Evolutionary conservation across 306 rosid genomes (phyloP), one percentile per base, ranked within the genome.

Genomic region (Erythrophleum fordii): DNA sequence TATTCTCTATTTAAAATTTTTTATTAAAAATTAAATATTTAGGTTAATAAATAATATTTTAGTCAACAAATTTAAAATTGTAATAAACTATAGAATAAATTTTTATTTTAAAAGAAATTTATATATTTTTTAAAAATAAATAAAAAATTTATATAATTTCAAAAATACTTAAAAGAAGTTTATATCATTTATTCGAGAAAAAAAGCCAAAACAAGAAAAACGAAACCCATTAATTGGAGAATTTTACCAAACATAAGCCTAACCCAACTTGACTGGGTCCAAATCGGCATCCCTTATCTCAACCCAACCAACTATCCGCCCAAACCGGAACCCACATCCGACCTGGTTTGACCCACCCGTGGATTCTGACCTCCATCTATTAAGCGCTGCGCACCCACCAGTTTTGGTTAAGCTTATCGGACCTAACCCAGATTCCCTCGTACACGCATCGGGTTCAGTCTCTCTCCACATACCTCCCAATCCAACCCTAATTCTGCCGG

Each of bases 381-480:
- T 7, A 6, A 34, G 39, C 35, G 56, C 48, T 67, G 49, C 74
- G 59, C 25, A 11, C 67, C 25, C 71, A 46, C 56, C 39, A 37
- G 58, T 58, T 18, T 31, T 82, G 85, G 85, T 35, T 11, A 34
- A 45, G 69, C 51, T 58, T 22, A 74, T 87, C 90, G 86, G 93
- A 85, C 34, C 88, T 77, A 72, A 87, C 89, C 93, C 88, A 89
- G 56, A 48, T 85, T 75, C 77, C 28, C 35, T 42, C 75, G 48
- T 20, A 58, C 14, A 45, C 45, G 72, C 74, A 37, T 76, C 91
- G 88, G 93, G 91, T 87, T 85, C 82, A 25, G 52, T 59, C 74
- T 48, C 44, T 25, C 42, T 18, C 61, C 53, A 25, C 85, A 69
- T 76, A 53, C 59, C 83, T 82, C 76, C 35, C 83, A 29, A 81